Base-by-base conservation (phyloP, 2,329 filamentous ascomycete species). In the Fusarium coicis region DNA sequence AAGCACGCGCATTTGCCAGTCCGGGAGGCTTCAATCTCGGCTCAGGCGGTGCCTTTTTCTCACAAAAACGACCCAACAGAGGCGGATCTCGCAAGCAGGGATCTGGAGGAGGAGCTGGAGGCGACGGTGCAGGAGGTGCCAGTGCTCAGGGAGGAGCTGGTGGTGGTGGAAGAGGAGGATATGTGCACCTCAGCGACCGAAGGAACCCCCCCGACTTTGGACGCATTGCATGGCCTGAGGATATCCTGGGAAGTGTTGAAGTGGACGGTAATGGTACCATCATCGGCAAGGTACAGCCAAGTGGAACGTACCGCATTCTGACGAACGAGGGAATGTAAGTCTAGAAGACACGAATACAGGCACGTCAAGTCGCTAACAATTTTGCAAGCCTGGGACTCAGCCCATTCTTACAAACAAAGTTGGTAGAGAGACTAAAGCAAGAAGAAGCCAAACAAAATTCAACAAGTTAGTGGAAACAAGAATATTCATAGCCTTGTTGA, bases 291-390 rank as follows among this genome's bases (percentile, higher is more conserved):
- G 88, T 88, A 71, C 86, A 90, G 79, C 83, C 86, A 3, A 91
- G 89, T 69, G 89, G 89, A 19, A 92, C 89, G 8, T 92, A 92
- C 78, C 87, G 91, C 42, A 83, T 92, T 36, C 76, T 92, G 57
- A 92, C 90, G 2, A 89, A 90, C 57, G 87, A 92, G 80, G 91
- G 91, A 78, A 90, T 92, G 90, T 92, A 79, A 88, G 90, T 88
- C 37, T n/a, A 18, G 16, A 46, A 26, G 44, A 55, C 26, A 23
- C 12, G 18, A 46, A 16, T 34, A 6, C 19, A 15, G 10, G 14
- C 21, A 55, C 42, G 11, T 8, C 49, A 16, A 32, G 39, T 63
- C 60, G 39, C 79, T 79, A 76, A 80, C 63, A 18, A 18, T 52
- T 36, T 42, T 36, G 47, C 15, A 49, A 82, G 80, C 32, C 47